Evolutionary conservation across 768 basidiomycete species (phyloP), one percentile per base, ranked within the genome.

Genomic region (Leucocoprinus leucothites): DNA sequence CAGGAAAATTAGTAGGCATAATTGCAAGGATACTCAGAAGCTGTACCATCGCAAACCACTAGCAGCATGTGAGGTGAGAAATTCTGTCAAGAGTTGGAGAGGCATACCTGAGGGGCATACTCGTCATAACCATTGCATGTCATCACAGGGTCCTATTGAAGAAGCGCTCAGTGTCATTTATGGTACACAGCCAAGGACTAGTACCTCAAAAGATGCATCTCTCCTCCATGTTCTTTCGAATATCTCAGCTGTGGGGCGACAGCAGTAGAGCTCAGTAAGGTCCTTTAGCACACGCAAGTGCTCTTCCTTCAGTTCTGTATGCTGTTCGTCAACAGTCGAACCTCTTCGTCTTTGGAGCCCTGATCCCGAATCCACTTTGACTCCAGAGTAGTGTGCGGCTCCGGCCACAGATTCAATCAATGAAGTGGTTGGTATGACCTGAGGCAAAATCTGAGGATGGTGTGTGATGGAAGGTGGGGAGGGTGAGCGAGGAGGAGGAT

Each of bases 301-400:
- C 48, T 73, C 69, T 1, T 64, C 62, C 42, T 73, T 75, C 24
- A 78, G 62, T 14, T 72, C 69, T 2, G 69, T 68, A 54, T 76
- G 74, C 3, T 61, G 62, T 14, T 72, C 65, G 5, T 60, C 62
- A 8, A 62, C 60, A 26, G 70, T 72, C 51, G 71, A 76, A 49
- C 67, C 69, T 51, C 72, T 66, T 51, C 78, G 64, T 43, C 69
- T 76, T 48, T 70, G 74, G 22, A 73, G 41, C 2, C 58, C 54
- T 3, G 64, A 43, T 22, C 72, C 69, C 9, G 66, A 59, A 57
- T 79, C 75, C 5, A 80, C 67, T 50, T 69, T 70, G 19, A 70
- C 72, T 4, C 84, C 84, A 3, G 82, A 79, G 61, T 85, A 87
- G 60, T 86, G 85, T 0, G 85, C 82, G 14, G 76, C 85, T 40